Percentiles rank a stretch among this genome's conserved stretches.
phyloP scores from a whole-genome alignment of 371 early-diverging fungal genomes.

The Cokeromyces recurvatus region DNA sequence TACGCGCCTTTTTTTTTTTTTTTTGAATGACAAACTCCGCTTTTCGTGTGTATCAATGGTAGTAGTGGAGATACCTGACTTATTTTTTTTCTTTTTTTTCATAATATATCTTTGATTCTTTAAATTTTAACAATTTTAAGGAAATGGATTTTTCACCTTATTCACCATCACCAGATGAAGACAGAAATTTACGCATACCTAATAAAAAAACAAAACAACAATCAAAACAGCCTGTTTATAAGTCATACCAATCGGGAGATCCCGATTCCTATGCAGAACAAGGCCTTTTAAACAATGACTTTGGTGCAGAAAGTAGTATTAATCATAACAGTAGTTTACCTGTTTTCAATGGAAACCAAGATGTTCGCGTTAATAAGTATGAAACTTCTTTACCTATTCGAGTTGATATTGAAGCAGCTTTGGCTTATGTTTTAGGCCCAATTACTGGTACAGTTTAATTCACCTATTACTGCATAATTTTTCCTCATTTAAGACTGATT shows the following conservation, averaged over 20 bases:
- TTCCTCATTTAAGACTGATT: no score
- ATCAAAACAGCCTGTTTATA: slow-evolving; percentile 6
- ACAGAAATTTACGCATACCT: slow-evolving; percentile 22
- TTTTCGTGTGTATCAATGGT: no score
- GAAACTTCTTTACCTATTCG: slow-evolving; percentile 72
- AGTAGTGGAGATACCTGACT: no score
- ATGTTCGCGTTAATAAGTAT: slow-evolving; percentile 71
- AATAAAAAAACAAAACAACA: slow-evolving; percentile 3
- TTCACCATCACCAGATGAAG: slow-evolving; percentile 50
- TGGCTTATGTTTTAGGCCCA: slow-evolving; percentile 66
- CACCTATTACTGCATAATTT: no score
- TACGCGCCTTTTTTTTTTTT: neutral
- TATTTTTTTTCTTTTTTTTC: no score
- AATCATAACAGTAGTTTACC: slow-evolving; percentile 11
- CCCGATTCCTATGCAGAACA: slow-evolving; percentile 29
- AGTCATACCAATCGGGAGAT: slow-evolving; percentile 25
- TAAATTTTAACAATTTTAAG: no score
- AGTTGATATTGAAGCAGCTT: slow-evolving; percentile 77
- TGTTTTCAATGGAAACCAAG: slow-evolving; percentile 11
- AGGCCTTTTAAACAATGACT: slow-evolving; percentile 24
- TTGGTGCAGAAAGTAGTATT: no score
- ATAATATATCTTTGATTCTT: no score
- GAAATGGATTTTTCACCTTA: slow-evolving; percentile 48
- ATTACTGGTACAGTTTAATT: slow-evolving; percentile 68
- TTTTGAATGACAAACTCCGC: no score